Evolutionary conservation across 208 protist genomes (phyloP), one percentile per base, ranked within the genome.

Genomic region (Acanthamoeba divionensis): DNA sequence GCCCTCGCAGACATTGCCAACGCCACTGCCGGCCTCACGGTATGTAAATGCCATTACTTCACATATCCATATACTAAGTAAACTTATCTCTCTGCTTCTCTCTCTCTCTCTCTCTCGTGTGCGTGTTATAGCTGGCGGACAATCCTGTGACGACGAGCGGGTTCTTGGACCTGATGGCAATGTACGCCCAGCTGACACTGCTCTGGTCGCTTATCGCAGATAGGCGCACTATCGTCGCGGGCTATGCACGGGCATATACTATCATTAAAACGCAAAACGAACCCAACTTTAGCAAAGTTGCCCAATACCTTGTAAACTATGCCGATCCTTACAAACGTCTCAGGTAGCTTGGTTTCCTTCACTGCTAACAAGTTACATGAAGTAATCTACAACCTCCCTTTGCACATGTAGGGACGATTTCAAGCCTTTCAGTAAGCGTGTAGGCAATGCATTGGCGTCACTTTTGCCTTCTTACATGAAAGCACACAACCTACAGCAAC

Each of bases 221-320:
- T 52, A 45, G 73, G 5, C 41, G 50, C 3, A 31, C 50, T 52
- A 62, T 83, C 45, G 73, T 52, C 31, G 41, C 73, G 15, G 6
- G 41, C 73, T 83, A 44, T 29, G 73, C 73, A 6, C 73, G 73
- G 18, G 5, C 50, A n/a, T 83, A 63, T 52, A 54, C 55, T 52
- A 24, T 62, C 47, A 52, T 83, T 15, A 55, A 60, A 24, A 38
- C 73, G 1, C 73, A 83, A 24, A 54, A 83, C 47, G 73, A 83
- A 52, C 45, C 73, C 73, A 54, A 83, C 73, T 83, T 83, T 52
- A 24, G 26, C 50, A 62, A 62, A 29, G 73, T 83, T 45, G 73
- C 50, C 9, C 41, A 83, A 52, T 83, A 83, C 73, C 18, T 83
- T 21, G 47, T 62, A 62, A 83, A 54, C 47, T 83, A 83, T 36